phyloP scores from a whole-genome alignment of 2,329 filamentous ascomycete genomes.

The Xylariaceae sp. region DNA sequence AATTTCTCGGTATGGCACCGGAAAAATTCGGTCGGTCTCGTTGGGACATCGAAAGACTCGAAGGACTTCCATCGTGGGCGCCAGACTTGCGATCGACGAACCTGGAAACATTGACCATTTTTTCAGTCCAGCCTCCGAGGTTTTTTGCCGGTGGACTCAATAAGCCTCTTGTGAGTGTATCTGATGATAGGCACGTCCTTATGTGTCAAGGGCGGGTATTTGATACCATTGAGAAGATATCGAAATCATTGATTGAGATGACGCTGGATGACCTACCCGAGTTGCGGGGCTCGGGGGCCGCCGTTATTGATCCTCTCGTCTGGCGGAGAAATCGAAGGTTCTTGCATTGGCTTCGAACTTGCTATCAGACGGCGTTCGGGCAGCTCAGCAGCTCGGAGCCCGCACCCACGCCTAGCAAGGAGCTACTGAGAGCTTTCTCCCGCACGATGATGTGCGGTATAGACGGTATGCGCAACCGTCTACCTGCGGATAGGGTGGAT shows the following conservation, averaged over 20 bases:
- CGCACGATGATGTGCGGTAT: slow-evolving; percentile 7
- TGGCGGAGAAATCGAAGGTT: neutral
- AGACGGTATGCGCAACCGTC: slow-evolving; percentile 1
- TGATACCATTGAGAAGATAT: slow-evolving; percentile 2
- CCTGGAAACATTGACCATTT: neutral
- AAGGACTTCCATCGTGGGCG: slow-evolving; percentile 11
- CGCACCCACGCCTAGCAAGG: neutral
- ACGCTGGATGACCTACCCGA: neutral
- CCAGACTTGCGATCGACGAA: slow-evolving; percentile 1
- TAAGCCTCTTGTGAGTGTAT: slow-evolving; percentile 8
- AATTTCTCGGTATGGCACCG: slow-evolving; percentile 7
- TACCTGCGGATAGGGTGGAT: neutral
- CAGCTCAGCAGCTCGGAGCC: neutral
- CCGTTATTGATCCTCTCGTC: neutral
- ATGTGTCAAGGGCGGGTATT: slow-evolving; percentile 1
- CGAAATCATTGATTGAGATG: neutral
- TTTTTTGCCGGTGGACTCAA: slow-evolving; percentile 4
- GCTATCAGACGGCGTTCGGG: slow-evolving; percentile 2
- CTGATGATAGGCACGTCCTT: slow-evolving; percentile 7
- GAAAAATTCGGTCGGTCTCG: rapidly evolving
- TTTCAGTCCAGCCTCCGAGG: neutral
- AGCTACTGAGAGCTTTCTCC: slow-evolving; percentile 6
- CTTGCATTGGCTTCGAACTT: neutral
- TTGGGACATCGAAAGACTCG: neutral
- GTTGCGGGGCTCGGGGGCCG: neutral